phyloP scores from a whole-genome alignment of 2,329 filamentous ascomycete species.

The Neospermospora avenae region DNA sequence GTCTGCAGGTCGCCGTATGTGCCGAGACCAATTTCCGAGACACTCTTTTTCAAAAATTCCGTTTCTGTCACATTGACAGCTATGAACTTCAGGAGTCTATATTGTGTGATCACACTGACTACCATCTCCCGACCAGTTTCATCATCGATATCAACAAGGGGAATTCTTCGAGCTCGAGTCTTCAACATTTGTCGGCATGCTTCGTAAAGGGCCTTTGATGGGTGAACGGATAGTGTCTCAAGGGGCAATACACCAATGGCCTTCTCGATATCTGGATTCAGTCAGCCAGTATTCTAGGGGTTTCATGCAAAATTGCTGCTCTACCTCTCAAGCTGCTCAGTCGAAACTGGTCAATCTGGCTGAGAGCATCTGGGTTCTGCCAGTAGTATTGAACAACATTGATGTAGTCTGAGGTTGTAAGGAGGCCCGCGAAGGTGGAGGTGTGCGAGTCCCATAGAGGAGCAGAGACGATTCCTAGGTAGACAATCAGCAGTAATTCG shows the following conservation, averaged over 20 bases:
- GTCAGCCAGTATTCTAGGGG: slow-evolving; percentile 18
- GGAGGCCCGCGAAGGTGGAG: slow-evolving; percentile 87
- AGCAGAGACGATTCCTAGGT: slow-evolving; percentile 88
- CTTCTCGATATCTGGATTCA: slow-evolving; percentile 77
- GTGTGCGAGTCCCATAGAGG: slow-evolving; percentile 94
- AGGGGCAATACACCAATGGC: slow-evolving; percentile 87
- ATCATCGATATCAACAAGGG: slow-evolving; percentile 88
- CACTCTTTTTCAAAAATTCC: slow-evolving; percentile 79
- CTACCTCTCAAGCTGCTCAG: slow-evolving; percentile 86
- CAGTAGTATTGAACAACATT: slow-evolving; percentile 99
- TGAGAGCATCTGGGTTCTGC: slow-evolving; percentile 87
- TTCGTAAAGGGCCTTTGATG: slow-evolving; percentile 86
- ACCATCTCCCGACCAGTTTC: slow-evolving; percentile 91
- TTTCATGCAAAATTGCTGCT: slow-evolving; percentile 21
- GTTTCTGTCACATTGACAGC: slow-evolving; percentile 88
- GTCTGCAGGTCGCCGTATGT: slow-evolving; percentile 80
- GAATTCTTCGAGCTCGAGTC: slow-evolving; percentile 89
- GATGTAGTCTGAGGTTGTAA: slow-evolving; percentile 96
- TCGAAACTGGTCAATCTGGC: slow-evolving; percentile 89
- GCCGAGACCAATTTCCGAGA: slow-evolving; percentile 80
- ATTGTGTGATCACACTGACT: slow-evolving; percentile 95
- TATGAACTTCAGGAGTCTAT: slow-evolving; percentile 97
- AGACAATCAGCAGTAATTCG: slow-evolving; percentile 10
- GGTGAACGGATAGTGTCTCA: slow-evolving; percentile 94
- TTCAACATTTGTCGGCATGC: slow-evolving; percentile 92